A percentile compares a stretch with the other conserved stretches of the same genome.
Evolutionary conservation across 306 rosid genomes (phyloP).

Genomic region (Gleditsia sinensis): DNA sequence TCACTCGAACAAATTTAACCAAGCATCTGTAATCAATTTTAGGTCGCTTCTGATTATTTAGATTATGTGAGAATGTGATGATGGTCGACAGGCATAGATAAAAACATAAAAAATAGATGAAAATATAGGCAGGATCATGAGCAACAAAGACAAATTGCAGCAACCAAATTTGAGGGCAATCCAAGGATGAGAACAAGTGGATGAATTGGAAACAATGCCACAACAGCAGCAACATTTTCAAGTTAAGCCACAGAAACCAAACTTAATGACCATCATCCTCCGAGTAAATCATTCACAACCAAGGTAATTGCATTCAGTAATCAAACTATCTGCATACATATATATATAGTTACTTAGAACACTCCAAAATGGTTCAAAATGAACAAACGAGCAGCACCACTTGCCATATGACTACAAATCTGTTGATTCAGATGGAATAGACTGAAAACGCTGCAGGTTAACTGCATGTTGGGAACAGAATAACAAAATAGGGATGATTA

Average conservation of each 20-base stretch:
- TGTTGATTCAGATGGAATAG: not conserved
- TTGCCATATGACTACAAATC: not conserved
- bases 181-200: not conserved
- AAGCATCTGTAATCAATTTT: slow-evolving; percentile 1
- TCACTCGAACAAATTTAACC: not conserved
- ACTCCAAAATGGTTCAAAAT: not conserved
- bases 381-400: not conserved
- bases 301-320: not conserved
- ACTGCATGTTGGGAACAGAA: slow-evolving; percentile 20
- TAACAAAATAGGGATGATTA: not conserved
- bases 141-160: not conserved
- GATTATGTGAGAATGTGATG: slow-evolving; percentile 4
- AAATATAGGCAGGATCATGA: not conserved
- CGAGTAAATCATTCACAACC: slow-evolving; percentile 2
- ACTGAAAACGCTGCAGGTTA: not conserved
- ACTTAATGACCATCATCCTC: not conserved
- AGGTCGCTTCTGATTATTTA: not conserved
- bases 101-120: not conserved
- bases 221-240: not conserved
- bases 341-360: not conserved
- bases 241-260: not conserved
- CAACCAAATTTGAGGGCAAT: slow-evolving; percentile 1
- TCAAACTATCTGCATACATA: not conserved
- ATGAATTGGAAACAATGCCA: not conserved
- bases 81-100: slow-evolving; percentile 2